Base-by-base conservation (phyloP, 2,329 filamentous ascomycete genomes). In the Arthrinium phaeospermum region DNA sequence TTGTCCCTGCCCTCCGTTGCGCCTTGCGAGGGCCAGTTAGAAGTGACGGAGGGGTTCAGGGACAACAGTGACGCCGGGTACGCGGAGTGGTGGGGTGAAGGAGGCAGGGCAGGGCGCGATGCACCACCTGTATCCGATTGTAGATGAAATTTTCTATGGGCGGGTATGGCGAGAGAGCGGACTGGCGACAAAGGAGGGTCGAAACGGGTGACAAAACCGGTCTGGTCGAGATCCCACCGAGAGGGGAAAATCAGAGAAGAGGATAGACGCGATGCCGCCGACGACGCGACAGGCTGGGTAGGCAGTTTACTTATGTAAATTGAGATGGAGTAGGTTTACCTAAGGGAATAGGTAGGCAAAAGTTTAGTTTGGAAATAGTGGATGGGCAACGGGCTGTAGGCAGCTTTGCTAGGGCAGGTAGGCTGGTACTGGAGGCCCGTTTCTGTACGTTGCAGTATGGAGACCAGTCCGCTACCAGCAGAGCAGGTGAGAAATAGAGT, bases 1-100 rank as follows among this genome's bases (percentile, higher is more conserved):
- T 68, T 73, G 70, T 71, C 72, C 67, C 67, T 67, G 70, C 70
- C 72, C 70, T 49, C 72, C 70, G 64, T 57, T 45, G 41, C 51
- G 57, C 49, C 64, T 71, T 30, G 61, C 53, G 71, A 70, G 61
- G 70, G 70, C 70, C 30, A 67, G 57, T 71, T 67, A 45, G 69
- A 47, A 30, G 68, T 67, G 49, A 72, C 68, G 67, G 71, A 64
- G 68, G 71, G 69, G 71, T 70, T 51, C 68, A 67, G 69, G 71
- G 71, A 72, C 71, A 70, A 70, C 68, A 64, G 57, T 64, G 57
- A 64, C 57, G 57, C 57, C 57, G 57, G 57, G 57, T 64, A 64
- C 34, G 57, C 57, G 57, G 34, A 64, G 57, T 41, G 57, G 57
- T 64, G 57, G 57, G 57, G 57, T 41, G 57, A 64, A 64, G 57